Conservation (phyloP, 2,329 filamentous ascomycete genomes). For the Neofusicoccum sp. region DNA sequence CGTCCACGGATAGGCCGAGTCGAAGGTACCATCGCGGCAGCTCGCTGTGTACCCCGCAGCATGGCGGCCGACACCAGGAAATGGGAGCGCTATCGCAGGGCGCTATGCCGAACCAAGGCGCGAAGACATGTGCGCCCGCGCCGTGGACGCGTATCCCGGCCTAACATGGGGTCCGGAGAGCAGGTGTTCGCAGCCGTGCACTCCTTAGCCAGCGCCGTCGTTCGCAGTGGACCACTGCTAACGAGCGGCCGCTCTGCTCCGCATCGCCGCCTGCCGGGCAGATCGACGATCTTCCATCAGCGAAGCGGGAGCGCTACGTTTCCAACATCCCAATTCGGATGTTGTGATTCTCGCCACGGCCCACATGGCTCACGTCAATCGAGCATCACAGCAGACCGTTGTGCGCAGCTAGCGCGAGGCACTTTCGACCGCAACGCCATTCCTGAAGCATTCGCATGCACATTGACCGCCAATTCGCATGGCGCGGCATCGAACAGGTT, state of each 20-base stretch:
- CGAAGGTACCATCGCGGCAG: not conserved
- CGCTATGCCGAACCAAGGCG: constrained; percentile 1
- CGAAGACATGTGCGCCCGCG: not conserved
- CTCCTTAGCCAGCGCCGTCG: not conserved
- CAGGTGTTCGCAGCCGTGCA: not conserved
- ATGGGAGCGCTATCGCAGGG: not conserved
- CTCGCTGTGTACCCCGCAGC: not conserved
- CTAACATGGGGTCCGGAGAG: not conserved
- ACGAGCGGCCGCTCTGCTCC: not conserved
- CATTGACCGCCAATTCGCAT: not conserved
- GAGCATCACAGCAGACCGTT: not conserved
- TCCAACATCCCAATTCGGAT: not conserved
- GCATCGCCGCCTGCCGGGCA: not conserved
- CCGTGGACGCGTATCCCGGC: not conserved
- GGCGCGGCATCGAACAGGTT: not conserved
- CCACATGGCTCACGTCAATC: not conserved
- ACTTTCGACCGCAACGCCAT: not conserved
- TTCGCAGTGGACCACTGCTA: not conserved
- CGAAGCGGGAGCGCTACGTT: not conserved
- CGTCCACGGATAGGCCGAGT: not conserved
- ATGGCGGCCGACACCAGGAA: not conserved
- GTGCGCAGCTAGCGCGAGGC: not conserved
- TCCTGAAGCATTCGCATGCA: not conserved
- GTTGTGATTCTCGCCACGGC: constrained; percentile 11
- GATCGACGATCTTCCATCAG: constrained; percentile 2